phyloP scores from a whole-genome alignment of 164 flowering plant genomes.

The Tetracentron sinense region DNA sequence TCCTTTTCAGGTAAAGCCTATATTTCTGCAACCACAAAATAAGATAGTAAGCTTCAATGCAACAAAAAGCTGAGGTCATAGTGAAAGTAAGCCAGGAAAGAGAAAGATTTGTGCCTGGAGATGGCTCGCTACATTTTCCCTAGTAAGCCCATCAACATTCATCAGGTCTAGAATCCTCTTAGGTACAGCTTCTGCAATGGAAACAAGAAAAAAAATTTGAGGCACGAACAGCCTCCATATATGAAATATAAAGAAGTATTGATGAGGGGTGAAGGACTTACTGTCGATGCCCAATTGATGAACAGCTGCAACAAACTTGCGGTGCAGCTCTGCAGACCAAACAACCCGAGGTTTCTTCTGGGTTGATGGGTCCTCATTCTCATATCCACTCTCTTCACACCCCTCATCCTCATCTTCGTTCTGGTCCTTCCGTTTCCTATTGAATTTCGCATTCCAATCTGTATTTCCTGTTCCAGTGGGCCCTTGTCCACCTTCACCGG shows the following conservation, averaged over 20 bases:
- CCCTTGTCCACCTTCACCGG: no score
- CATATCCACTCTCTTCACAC: conserved; percentile 50
- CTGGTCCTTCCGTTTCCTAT: no score
- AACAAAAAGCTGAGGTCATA: background rate
- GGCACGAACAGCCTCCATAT: background rate
- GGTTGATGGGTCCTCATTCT: no score
- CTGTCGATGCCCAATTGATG: conserved; percentile 82
- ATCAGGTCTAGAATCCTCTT: no score
- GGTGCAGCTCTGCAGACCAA: no score
- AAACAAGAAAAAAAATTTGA: conserved; percentile 1
- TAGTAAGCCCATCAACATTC: conserved; percentile 80
- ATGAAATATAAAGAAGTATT: background rate
- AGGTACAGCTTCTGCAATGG: conserved; percentile 72
- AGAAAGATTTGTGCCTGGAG: no score
- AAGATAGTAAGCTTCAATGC: background rate
- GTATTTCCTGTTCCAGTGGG: conserved; percentile 15
- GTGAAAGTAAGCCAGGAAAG: no score
- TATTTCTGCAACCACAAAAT: conserved; percentile 59
- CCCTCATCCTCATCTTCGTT: no score
- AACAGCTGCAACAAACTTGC: conserved; percentile 82
- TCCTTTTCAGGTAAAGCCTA: conserved; percentile 75
- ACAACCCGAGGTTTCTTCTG: no score
- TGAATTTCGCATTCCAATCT: conserved; percentile 49
- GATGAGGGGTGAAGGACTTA: conserved; percentile 32
- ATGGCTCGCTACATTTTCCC: no score